phyloP scores from a whole-genome alignment of 768 basidiomycete species.

The Hygrophoropsis aurantiaca region DNA sequence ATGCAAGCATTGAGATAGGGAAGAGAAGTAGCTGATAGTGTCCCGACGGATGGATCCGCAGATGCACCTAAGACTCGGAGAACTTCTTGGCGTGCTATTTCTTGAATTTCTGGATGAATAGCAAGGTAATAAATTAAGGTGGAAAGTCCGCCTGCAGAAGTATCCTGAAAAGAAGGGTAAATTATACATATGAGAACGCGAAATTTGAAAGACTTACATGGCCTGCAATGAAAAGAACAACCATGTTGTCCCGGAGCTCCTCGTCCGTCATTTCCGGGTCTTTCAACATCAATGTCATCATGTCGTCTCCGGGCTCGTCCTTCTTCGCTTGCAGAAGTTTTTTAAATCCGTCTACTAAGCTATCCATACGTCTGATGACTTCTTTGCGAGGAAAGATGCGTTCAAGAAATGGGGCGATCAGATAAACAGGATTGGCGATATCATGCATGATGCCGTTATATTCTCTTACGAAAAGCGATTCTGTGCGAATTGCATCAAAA shows the following conservation, averaged over 20 bases:
- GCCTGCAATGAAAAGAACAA: conserved; percentile 39
- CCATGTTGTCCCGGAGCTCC: conserved; percentile 37
- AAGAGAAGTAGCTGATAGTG: conserved; percentile 20
- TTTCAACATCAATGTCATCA: conserved; percentile 36
- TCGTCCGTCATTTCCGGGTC: conserved; percentile 30
- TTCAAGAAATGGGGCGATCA: conserved; percentile 34
- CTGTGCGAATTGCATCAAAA: conserved; percentile 33
- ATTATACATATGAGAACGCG: not conserved
- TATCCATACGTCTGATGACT: conserved; percentile 30
- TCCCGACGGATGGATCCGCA: conserved; percentile 29
- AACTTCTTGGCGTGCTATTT: conserved; percentile 36
- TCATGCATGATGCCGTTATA: conserved; percentile 36
- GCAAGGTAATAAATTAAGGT: conserved; percentile 37
- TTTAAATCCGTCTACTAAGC: conserved; percentile 26
- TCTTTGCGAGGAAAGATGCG: conserved; percentile 25
- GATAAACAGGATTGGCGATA: conserved; percentile 33
- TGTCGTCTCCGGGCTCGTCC: conserved; percentile 31
- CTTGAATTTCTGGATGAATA: conserved; percentile 35
- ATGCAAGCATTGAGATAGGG: conserved; percentile 38
- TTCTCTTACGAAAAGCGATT: conserved; percentile 34
- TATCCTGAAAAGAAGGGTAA: conserved; percentile 27
- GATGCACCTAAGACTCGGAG: conserved; percentile 24
- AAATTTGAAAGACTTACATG: conserved; percentile 27
- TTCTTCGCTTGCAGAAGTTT: conserved; percentile 27
- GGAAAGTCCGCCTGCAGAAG: conserved; percentile 39